A percentile compares a stretch with the other conserved stretches of the same genome.
Evolutionary conservation across 2,329 filamentous ascomycete genomes (phyloP).

Genomic region (Lachnellula willkommii): DNA sequence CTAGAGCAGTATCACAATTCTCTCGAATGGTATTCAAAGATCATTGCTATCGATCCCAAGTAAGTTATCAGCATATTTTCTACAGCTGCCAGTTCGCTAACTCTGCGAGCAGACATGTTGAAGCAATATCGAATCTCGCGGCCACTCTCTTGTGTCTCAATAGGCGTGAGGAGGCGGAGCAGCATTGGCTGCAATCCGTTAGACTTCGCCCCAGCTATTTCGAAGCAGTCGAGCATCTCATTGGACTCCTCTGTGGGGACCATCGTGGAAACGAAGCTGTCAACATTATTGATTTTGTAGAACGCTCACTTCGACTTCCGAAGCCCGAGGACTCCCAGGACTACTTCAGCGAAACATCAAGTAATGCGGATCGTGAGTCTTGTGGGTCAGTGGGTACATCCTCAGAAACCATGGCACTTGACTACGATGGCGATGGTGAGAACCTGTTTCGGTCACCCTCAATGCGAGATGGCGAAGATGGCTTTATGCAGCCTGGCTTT

Average conservation of each 20-base stretch:
- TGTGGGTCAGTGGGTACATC: conserved; percentile 20
- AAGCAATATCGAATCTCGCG: conserved; percentile 89
- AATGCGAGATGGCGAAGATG: conserved; percentile 17
- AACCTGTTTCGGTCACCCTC: conserved; percentile 14
- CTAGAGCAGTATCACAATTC: conserved; percentile 78
- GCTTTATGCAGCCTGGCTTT: conserved; percentile 42
- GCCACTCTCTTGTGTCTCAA: conserved; percentile 82
- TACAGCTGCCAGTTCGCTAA: conserved; percentile 5
- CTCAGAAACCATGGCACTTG: conserved; percentile 26
- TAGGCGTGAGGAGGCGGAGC: conserved; percentile 75
- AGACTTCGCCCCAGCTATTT: conserved; percentile 81
- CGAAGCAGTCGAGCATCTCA: conserved; percentile 90
- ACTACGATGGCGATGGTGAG: conserved; percentile 28
- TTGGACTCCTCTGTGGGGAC: conserved; percentile 76
- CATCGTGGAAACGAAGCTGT: conserved; percentile 81
- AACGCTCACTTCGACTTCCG: conserved; percentile 59
- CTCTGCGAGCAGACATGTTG: conserved; percentile 55
- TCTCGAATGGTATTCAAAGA: conserved; percentile 66
- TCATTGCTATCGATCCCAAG: conserved; percentile 51
- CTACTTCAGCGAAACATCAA: conserved; percentile 54
- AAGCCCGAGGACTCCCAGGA: conserved; percentile 46
- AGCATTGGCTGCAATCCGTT: conserved; percentile 80
- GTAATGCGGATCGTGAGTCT: conserved; percentile 38
- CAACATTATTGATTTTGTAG: conserved; percentile 78
- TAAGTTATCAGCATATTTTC: conserved; percentile 33